These are phyloP conservation scores for Coniochaeta hoffmannii DNA, from an alignment of 2,329 filamentous ascomycete genomes.

Conservation along the genomic window DNA sequence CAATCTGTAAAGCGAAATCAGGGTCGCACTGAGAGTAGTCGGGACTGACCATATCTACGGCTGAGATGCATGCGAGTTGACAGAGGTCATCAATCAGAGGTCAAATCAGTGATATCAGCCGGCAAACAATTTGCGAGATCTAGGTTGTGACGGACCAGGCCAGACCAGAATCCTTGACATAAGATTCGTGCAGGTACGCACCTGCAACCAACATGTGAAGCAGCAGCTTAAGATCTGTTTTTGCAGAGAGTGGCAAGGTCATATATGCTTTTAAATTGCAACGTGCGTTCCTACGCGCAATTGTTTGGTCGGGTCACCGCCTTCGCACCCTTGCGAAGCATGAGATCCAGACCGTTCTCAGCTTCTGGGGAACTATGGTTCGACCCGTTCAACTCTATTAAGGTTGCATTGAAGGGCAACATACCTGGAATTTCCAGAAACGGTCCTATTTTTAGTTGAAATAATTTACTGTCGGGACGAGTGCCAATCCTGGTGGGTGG, in stretches of 20 bases:
- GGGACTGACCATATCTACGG: background rate
- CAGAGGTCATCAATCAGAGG: background rate
- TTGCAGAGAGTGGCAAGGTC: background rate
- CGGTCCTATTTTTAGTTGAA: background rate
- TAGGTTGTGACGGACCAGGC: background rate
- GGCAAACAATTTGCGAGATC: background rate
- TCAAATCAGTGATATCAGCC: background rate
- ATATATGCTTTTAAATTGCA: conserved; percentile 1
- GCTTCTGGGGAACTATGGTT: background rate
- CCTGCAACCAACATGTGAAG: background rate
- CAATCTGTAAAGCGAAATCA: background rate
- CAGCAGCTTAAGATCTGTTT: background rate
- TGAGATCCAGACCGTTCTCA: background rate
- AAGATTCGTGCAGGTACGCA: background rate
- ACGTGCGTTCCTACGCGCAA: background rate
- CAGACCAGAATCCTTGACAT: background rate
- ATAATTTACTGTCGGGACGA: background rate
- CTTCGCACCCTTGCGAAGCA: background rate
- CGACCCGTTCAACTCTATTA: background rate
- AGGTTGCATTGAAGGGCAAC: background rate
- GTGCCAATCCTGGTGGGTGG: conserved; percentile 2
- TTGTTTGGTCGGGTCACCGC: background rate
- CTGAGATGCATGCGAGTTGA: background rate
- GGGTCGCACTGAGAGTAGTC: background rate
- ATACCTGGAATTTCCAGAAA: background rate